Base-by-base conservation (phyloP, 148 eudicot genomes). In the Rhododendron williamsianum region DNA sequence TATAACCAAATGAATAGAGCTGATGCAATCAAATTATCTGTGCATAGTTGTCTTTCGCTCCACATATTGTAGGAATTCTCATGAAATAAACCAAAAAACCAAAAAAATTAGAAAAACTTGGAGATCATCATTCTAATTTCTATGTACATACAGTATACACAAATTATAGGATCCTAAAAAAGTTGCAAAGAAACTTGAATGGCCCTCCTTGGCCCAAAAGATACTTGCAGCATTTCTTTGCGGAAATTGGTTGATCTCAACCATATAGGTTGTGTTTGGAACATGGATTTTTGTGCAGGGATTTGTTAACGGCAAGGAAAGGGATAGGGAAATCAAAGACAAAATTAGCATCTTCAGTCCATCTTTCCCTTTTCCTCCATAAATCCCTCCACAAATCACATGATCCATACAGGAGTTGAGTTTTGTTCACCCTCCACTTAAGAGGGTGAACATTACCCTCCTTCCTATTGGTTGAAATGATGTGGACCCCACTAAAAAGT, bases 311-410 rank as follows among this genome's bases (percentile, higher is more conserved):
- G 18, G 74, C 33, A 69, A 27, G 19, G 74, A 69, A 69, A 69
- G 74, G 12, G 16, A 25, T 11, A 33, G 21, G 41, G 16, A 71
- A 71, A 13, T 71, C 38, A 30, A 30, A 71, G 38, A 33, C 19
- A 71, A 33, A 30, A 71, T 33, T 71, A 33, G 38, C 19, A 4
- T 71, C 76, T 71, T 30, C 76, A 71, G 1, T 4, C 38, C 21
- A 33, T 71, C 76, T 33, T 71, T 1, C 18, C 38, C 16, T 71
- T 71, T 71, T 35, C 76, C 18, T 71, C 6, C 73, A 67, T 67
- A 67, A 67, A 67, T 71, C 38, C 38, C 76, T 71, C 76, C 76
- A 33, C 38, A 71, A 71, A 33, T 71, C 93, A 18, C 95, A 85
- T 86, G 82, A 45, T 92, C 92, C 16, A 30, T 27, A 30, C 67